Evolutionary conservation across 768 basidiomycete species (phyloP).

Genomic region (Mycena amicta): DNA sequence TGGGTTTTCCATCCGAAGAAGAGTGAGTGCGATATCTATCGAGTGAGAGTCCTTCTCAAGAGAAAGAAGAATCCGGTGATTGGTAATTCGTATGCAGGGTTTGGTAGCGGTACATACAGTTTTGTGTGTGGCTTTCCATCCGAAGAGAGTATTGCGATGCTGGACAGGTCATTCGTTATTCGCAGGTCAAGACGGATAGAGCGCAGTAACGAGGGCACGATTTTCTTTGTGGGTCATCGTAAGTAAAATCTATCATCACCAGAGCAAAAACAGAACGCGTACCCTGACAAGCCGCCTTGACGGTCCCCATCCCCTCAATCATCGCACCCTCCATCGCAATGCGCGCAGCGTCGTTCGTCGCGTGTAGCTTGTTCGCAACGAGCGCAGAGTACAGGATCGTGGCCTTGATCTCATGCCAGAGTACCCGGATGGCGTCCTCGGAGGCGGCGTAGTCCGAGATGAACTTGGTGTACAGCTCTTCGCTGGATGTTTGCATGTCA

Average conservation of each 20-base stretch:
- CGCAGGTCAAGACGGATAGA: background rate
- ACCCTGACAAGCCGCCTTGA: constrained; percentile 26
- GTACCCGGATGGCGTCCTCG: constrained; percentile 27
- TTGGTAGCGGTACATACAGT: no score
- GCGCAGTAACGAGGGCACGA: background rate
- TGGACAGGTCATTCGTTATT: no score
- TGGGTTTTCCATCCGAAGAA: no score
- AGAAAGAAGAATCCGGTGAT: no score
- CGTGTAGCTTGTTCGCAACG: constrained; percentile 13
- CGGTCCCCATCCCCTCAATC: constrained; percentile 21
- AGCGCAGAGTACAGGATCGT: constrained; percentile 7
- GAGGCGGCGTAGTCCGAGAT: constrained; percentile 23
- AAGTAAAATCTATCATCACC: background rate
- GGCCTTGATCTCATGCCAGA: constrained; percentile 26
- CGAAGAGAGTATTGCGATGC: no score
- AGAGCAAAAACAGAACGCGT: background rate
- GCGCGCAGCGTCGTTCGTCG: background rate
- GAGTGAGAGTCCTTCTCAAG: no score
- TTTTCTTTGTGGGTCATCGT: background rate
- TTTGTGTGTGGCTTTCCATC: no score
- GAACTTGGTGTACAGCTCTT: constrained; percentile 20
- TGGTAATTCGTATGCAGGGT: no score
- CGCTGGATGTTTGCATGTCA: constrained; percentile 3
- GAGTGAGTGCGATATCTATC: no score
- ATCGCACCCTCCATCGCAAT: constrained; percentile 18